Conservation (phyloP, 495 filamentous ascomycete genomes). For the Lepidopterella palustris region DNA sequence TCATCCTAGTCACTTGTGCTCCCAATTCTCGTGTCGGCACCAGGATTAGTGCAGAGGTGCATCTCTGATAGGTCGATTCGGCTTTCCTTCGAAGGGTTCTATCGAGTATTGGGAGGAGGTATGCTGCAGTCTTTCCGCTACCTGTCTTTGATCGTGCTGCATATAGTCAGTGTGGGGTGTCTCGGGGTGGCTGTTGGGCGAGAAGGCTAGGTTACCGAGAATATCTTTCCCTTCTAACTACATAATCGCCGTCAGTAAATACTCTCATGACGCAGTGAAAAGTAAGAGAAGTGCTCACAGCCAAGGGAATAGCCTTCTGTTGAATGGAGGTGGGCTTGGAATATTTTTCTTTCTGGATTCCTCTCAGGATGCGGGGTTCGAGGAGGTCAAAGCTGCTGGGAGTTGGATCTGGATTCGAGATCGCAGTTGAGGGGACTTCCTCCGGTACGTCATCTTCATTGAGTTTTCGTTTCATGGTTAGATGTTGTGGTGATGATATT, state of each 20-base stretch:
- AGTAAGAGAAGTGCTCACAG: no score
- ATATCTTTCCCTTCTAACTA: constrained; percentile 79
- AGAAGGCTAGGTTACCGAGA: constrained; percentile 40
- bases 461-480: constrained; percentile 57
- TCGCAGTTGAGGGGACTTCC: constrained; percentile 20
- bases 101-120: constrained; percentile 83
- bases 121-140: constrained; percentile 83
- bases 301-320: constrained; percentile 77
- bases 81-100: constrained; percentile 69
- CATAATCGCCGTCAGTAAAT: no score
- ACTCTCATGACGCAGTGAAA: no score
- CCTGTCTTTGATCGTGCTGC: constrained; percentile 33
- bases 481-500: constrained; percentile 5
- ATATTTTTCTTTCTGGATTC: constrained; percentile 76
- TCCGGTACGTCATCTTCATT: constrained; percentile 54
- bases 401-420: constrained; percentile 5
- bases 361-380: constrained; percentile 79
- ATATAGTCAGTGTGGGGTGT: neutral
- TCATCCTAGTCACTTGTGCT: constrained; percentile 72
- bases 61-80: constrained; percentile 36
- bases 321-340: constrained; percentile 80
- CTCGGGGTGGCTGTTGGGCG: no score
- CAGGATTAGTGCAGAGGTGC: constrained; percentile 67
- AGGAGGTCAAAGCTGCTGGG: constrained; percentile 50
- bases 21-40: constrained; percentile 93